Evolutionary conservation across 805 yeast species (phyloP).

Genomic region (Lachancea dasiensis): DNA sequence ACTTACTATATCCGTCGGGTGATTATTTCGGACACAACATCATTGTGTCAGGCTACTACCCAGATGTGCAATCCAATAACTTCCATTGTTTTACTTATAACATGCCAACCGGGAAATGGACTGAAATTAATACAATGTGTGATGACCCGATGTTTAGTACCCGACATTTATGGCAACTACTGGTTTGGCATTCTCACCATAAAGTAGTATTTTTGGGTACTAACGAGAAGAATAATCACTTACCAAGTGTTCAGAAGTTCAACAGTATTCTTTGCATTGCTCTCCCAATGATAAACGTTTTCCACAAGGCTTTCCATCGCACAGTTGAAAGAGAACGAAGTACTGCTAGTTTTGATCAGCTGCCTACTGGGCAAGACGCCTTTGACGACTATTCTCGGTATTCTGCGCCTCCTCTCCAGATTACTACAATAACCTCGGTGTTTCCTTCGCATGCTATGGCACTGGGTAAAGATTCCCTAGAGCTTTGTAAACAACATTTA

Average conservation of each 20-base stretch:
- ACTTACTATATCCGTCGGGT: constrained; percentile 50
- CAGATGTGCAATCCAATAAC: constrained; percentile 31
- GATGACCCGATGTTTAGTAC: constrained; percentile 47
- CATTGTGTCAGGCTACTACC: constrained; percentile 54
- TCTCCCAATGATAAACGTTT: constrained; percentile 48
- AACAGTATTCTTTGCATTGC: constrained; percentile 44
- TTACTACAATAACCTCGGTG: constrained; percentile 60
- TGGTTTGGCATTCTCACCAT: constrained; percentile 75
- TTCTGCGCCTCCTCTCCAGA: constrained; percentile 63
- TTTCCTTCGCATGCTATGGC: constrained; percentile 76
- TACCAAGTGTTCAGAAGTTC: constrained; percentile 39
- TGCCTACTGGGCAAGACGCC: constrained; percentile 14
- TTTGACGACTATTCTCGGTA: constrained; percentile 71
- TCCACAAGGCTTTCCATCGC: constrained; percentile 12
- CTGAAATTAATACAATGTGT: constrained; percentile 48
- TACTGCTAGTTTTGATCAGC: constrained; percentile 1
- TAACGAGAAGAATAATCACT: constrained; percentile 18
- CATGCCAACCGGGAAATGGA: constrained; percentile 45
- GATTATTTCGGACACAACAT: constrained; percentile 63
- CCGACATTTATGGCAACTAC: constrained; percentile 61
- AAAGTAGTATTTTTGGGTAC: constrained; percentile 58
- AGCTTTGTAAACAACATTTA: constrained; percentile 53
- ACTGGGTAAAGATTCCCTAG: constrained; percentile 67
- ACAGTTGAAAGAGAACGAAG: constrained; percentile 3
- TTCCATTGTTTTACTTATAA: constrained; percentile 30